Evolutionary conservation across 2,329 filamentous ascomycete species (phyloP), one percentile per base, ranked within the genome.

Genomic region (Colletotrichum sojae): DNA sequence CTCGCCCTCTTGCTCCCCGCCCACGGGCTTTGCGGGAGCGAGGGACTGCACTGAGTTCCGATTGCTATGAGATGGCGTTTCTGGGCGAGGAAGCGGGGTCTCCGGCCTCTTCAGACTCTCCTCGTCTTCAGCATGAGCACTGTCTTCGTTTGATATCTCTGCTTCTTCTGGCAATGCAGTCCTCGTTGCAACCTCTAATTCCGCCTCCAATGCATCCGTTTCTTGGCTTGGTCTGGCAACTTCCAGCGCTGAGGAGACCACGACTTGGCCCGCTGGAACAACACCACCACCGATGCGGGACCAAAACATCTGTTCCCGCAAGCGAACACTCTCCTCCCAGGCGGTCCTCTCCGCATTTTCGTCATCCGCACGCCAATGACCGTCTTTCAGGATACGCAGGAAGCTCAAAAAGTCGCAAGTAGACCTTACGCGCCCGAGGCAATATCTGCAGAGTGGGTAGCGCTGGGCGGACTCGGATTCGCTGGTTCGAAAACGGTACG

Each of bases 271-370:
- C 10, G 88, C 84, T 1, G 95, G 96, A 13, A 98, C 83, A 2
- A 99, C 94, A 15, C 96, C 96, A 31, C 95, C 96, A 27, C 95
- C 95, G 60, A 99, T 90, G 63, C 96, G 89, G 58, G 93, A 90
- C 96, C 96, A 99, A 78, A 99, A 99, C 92, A 99, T 97, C 74
- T 95, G 91, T 79, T 99, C 96, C 58, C 96, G 88, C 55, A 98
- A 81, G 36, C 92, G 89, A 12, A 98, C 92, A 66, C 94, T 94
- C 83, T 99, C 96, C 77, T 98, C 95, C 96, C 96, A 99, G 0
- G 94, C 94, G 31, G 90, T 89, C 76, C 92, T 94, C 80, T 97
- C 94, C 40, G 94, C 93, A 57, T 96, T 94, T 46, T 92, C 89
- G 65, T 92, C 93, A 54, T 95, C 93, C 13, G 92, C 91, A 58